These are phyloP conservation scores for Balansia obtecta DNA, from an alignment of 2,329 filamentous ascomycete species.

Conservation along the genomic window DNA sequence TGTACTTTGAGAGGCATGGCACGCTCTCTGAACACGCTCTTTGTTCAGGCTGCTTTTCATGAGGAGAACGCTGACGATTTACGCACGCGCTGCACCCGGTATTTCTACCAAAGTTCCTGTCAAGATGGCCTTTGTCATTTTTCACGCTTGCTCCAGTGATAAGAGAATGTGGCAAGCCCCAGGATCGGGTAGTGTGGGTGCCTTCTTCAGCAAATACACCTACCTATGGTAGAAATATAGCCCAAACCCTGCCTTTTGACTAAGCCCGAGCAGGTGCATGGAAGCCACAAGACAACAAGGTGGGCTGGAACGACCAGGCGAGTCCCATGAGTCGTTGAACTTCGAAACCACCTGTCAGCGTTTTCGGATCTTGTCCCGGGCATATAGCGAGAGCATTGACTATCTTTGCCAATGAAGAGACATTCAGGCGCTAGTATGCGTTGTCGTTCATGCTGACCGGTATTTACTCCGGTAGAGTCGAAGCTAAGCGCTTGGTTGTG, in stretches of 20 bases:
- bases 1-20: neutral
- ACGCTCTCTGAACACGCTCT: neutral
- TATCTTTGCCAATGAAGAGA: too few relatives aligned
- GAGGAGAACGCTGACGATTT: neutral
- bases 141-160: too few relatives aligned
- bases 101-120: too few relatives aligned
- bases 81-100: too few relatives aligned
- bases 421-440: neutral
- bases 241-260: too few relatives aligned
- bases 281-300: neutral
- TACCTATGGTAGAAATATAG: too few relatives aligned
- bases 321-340: too few relatives aligned
- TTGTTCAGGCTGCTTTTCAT: neutral
- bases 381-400: neutral
- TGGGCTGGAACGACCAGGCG: neutral
- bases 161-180: too few relatives aligned
- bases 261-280: too few relatives aligned
- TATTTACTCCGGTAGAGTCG: neutral
- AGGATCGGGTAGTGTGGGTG: too few relatives aligned
- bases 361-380: neutral
- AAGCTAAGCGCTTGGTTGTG: neutral
- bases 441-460: neutral
- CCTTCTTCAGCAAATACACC: too few relatives aligned
- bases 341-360: neutral
- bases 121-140: too few relatives aligned